Percentiles rank a stretch among this genome's conserved stretches.
These are phyloP conservation scores for Phlebiopsis flavidoalba DNA, from an alignment of 768 basidiomycete species.

Conservation along the genomic window DNA sequence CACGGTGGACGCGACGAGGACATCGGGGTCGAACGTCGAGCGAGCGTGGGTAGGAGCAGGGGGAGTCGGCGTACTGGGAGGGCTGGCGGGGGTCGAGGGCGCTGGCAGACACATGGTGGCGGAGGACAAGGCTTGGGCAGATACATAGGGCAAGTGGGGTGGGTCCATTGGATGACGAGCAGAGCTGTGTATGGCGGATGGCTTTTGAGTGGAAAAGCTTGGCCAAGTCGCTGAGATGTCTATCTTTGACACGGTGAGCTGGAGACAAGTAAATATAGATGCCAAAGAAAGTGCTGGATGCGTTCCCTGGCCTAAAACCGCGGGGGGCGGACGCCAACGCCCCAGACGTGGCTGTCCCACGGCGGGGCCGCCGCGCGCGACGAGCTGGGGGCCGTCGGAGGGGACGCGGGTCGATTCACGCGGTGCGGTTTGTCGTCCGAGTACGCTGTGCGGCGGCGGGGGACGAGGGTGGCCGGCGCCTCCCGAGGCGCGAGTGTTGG, in stretches of 20 bases:
- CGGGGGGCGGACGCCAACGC: not conserved
- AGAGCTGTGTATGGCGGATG: constrained; percentile 3
- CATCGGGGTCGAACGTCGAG: constrained; percentile 9
- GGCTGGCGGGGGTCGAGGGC: constrained; percentile 12
- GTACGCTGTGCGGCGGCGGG: constrained; percentile 2
- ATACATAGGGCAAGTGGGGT: constrained; percentile 9
- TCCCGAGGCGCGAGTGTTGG: not conserved
- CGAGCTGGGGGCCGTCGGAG: not conserved
- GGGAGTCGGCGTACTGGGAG: constrained; percentile 5
- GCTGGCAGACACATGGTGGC: constrained; percentile 21
- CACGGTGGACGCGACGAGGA: constrained; percentile 40
- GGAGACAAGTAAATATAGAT: constrained; percentile 35
- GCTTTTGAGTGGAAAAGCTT: constrained; percentile 20
- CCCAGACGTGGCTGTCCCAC: not conserved
- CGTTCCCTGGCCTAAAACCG: not conserved
- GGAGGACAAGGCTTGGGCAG: constrained; percentile 14
- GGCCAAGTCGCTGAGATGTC: constrained; percentile 40
- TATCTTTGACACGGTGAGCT: constrained; percentile 36
- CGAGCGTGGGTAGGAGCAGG: not conserved
- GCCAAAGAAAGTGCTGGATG: constrained; percentile 31
- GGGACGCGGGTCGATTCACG: not conserved
- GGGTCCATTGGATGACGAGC: constrained; percentile 7
- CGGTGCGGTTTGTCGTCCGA: not conserved
- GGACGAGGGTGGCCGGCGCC: constrained; percentile 1
- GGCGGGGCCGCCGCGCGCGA: not conserved